Conservation (phyloP, 2,329 filamentous ascomycete genomes). For the Cladosporium sp. region DNA sequence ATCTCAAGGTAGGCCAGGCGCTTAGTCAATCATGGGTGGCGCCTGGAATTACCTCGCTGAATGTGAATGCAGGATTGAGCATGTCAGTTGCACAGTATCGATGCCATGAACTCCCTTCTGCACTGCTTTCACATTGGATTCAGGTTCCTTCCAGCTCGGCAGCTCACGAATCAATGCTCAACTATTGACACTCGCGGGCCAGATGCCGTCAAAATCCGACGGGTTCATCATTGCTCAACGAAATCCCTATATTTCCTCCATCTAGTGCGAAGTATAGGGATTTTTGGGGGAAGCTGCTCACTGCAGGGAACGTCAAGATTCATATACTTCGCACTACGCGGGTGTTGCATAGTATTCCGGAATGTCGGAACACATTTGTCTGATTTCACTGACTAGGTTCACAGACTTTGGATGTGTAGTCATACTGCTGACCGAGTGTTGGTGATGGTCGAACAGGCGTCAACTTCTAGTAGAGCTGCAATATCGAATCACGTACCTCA, state of each 20-base stretch:
- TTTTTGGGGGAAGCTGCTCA: too few relatives aligned
- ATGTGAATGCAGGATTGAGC: not conserved
- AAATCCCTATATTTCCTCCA: too few relatives aligned
- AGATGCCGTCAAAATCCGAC: not conserved
- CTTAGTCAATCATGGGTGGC: not conserved
- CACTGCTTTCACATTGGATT: too few relatives aligned
- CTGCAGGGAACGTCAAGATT: too few relatives aligned
- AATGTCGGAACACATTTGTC: not conserved
- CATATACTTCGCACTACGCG: too few relatives aligned
- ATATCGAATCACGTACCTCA: not conserved
- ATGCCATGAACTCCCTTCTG: too few relatives aligned
- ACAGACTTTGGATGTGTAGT: not conserved
- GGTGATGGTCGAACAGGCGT: not conserved
- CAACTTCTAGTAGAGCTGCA: not conserved
- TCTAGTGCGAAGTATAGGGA: too few relatives aligned
- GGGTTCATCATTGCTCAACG: not conserved
- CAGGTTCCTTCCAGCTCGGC: too few relatives aligned
- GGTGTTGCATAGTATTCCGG: not conserved
- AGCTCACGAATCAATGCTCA: too few relatives aligned
- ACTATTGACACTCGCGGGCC: not conserved
- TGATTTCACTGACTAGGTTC: not conserved
- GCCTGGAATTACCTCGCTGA: not conserved
- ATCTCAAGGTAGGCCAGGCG: not conserved
- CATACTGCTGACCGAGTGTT: not conserved
- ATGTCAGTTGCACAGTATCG: not conserved